Evolutionary conservation across 176 grass and related monocot genomes (phyloP).

Genomic region (Microstegium vimineum): DNA sequence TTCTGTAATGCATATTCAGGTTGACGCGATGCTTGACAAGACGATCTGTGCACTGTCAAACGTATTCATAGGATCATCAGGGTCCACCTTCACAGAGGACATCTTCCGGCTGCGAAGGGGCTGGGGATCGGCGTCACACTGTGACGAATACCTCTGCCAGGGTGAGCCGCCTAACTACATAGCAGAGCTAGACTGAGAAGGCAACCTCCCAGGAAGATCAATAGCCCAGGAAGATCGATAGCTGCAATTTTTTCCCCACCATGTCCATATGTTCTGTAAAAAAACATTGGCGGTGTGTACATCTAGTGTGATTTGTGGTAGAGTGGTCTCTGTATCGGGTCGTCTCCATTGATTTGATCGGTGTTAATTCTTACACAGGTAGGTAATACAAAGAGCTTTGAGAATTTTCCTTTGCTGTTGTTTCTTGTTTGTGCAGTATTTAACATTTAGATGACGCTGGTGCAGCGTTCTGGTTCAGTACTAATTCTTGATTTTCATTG

Average conservation of each 20-base stretch:
- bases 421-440: background rate
- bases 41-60: constrained; percentile 80
- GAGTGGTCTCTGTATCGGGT: background rate
- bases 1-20: constrained; percentile 24
- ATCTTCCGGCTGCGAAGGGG: constrained; percentile 67
- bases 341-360: constrained; percentile 12
- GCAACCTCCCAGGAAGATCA: background rate
- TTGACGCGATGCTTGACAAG: constrained; percentile 96
- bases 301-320: constrained; percentile 31
- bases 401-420: background rate
- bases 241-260: background rate
- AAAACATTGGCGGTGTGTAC: constrained; percentile 23
- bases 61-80: constrained; percentile 46
- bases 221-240: constrained; percentile 9
- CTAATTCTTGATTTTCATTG: background rate
- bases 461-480: background rate
- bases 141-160: constrained; percentile 94
- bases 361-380: constrained; percentile 9
- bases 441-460: background rate
- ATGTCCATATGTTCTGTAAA: constrained; percentile 35
- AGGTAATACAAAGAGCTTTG: constrained; percentile 20
- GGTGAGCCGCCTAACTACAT: constrained; percentile 77
- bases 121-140: constrained; percentile 74
- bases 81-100: constrained; percentile 94
- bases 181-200: constrained; percentile 53